phyloP scores from a whole-genome alignment of 1,139 yeast species.

The Protomyces gravidus region DNA sequence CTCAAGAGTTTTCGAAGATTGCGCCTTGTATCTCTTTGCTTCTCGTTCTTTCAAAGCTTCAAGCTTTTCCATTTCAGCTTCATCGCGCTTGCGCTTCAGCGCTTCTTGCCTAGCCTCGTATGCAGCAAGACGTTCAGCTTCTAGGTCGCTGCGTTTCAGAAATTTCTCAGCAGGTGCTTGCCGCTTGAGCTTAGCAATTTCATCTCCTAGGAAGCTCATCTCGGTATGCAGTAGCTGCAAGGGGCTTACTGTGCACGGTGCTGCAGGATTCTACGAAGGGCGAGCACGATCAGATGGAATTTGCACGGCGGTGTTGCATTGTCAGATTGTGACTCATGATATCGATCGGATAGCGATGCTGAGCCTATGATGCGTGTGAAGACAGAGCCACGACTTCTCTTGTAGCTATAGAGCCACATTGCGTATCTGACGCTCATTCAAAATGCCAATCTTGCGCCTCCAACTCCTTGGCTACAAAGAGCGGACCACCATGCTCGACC shows the following conservation, averaged over 20 bases:
- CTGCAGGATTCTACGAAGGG: too few relatives aligned
- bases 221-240: too few relatives aligned
- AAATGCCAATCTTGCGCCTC: not conserved
- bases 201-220: slow-evolving; percentile 31
- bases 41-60: slow-evolving; percentile 32
- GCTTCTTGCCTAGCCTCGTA: slow-evolving; percentile 38
- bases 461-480: not conserved
- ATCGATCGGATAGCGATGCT: too few relatives aligned
- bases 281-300: too few relatives aligned
- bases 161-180: slow-evolving; percentile 29
- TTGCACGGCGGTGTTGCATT: too few relatives aligned
- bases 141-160: slow-evolving; percentile 36
- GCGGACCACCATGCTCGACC: slow-evolving; percentile 2
- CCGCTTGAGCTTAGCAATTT: slow-evolving; percentile 26
- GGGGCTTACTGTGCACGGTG: too few relatives aligned
- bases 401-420: too few relatives aligned
- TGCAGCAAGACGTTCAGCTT: slow-evolving; percentile 34
- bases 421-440: too few relatives aligned
- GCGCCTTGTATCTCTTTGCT: slow-evolving; percentile 27
- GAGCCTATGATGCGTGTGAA: too few relatives aligned
- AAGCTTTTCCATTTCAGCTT: slow-evolving; percentile 32
- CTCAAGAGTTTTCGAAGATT: slow-evolving; percentile 14
- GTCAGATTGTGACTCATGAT: too few relatives aligned
- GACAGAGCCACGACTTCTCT: too few relatives aligned
- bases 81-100: slow-evolving; percentile 35